Evolutionary conservation across 352 stramenopile genomes (phyloP).

Genomic region (Peronospora belbahrii): DNA sequence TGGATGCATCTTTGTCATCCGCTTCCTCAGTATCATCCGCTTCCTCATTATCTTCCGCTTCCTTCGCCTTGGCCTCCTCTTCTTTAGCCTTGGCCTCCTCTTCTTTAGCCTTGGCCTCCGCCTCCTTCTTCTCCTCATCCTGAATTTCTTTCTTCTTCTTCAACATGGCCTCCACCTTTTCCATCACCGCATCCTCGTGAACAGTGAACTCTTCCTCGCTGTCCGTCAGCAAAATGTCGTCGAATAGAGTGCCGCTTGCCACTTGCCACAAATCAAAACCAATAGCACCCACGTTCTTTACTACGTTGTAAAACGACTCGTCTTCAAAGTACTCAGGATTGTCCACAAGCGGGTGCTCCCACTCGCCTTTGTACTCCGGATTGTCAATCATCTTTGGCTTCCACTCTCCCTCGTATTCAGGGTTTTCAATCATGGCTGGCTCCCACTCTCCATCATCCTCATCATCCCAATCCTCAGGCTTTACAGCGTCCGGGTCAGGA

Average conservation of each 20-base stretch:
- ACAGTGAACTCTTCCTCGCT: constrained; percentile 93
- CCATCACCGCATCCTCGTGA: constrained; percentile 91
- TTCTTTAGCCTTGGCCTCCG: constrained; percentile 63
- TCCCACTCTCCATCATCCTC: constrained; percentile 99
- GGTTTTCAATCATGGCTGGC: constrained; percentile 91
- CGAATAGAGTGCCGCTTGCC: constrained; percentile 97
- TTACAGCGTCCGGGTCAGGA: constrained; percentile 93
- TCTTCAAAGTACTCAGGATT: constrained; percentile 98
- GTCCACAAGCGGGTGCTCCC: constrained; percentile 92
- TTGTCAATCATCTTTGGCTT: constrained; percentile 97
- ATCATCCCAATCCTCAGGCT: constrained; percentile 99
- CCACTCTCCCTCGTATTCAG: constrained; percentile 97
- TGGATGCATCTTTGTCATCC: constrained; percentile 63
- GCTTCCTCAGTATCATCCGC: constrained; percentile 40
- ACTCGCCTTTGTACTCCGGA: constrained; percentile 98
- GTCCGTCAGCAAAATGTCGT: constrained; percentile 99
- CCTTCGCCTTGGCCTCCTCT: constrained; percentile 63
- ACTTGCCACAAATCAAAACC: constrained; percentile 99
- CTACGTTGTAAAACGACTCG: constrained; percentile 91
- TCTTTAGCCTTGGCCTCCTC: constrained; percentile 71
- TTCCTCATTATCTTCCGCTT: constrained; percentile 65
- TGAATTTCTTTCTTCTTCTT: constrained; percentile 74
- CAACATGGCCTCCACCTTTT: constrained; percentile 70
- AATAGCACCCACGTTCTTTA: constrained; percentile 93
- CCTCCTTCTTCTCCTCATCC: constrained; percentile 61